Percentiles rank a stretch among this genome's conserved stretches.
Evolutionary conservation across 169 alveolate species (phyloP).

Genomic region (Eimeria brunetti): DNA sequence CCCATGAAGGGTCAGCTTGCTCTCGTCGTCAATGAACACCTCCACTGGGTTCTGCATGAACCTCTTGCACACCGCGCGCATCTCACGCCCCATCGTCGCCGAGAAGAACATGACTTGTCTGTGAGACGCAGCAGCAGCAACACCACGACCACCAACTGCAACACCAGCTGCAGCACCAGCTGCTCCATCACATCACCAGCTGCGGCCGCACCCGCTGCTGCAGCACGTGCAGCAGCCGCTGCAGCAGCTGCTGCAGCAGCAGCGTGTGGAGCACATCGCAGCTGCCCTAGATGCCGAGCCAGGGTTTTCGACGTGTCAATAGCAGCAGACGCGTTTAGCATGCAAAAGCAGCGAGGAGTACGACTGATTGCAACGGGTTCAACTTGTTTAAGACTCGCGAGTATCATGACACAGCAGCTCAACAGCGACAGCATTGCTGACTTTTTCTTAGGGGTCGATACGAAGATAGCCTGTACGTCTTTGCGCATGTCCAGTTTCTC

Average conservation of each 20-base stretch:
- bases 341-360: background rate
- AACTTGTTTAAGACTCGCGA: background rate
- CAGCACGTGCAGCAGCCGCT: constrained; percentile 11
- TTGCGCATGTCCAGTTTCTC: constrained; percentile 98
- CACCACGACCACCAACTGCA: constrained; percentile 25
- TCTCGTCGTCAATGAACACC: constrained; percentile 99
- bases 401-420: background rate
- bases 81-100: constrained; percentile 98
- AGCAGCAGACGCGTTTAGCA: background rate
- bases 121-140: constrained; percentile 46
- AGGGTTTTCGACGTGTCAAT: background rate
- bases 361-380: no score
- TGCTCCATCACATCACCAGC: background rate
- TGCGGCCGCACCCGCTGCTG: background rate
- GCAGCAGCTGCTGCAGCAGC: no score
- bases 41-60: constrained; percentile 99
- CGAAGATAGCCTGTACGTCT: constrained; percentile 99
- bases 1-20: constrained; percentile 99
- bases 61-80: constrained; percentile 97
- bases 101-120: constrained; percentile 99
- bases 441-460: constrained; percentile 98
- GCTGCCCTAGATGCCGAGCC: background rate
- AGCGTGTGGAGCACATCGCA: no score
- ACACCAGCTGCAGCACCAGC: constrained; percentile 17
- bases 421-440: background rate